These are phyloP conservation scores for Fistulifera pelliculosa DNA, from an alignment of 108 stramenopile genomes.

Conservation along the genomic window DNA sequence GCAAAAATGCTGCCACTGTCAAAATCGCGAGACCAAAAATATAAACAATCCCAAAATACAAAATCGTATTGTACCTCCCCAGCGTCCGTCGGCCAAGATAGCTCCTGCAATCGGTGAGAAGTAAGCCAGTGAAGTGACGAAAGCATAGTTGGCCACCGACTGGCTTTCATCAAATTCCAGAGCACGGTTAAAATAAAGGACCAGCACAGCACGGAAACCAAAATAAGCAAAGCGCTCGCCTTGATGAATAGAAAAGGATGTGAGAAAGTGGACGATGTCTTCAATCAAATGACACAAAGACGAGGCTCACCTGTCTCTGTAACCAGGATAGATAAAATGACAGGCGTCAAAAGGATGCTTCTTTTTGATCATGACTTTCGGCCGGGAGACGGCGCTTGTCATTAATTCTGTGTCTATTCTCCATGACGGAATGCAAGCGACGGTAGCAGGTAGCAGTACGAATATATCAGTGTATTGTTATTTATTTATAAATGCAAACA, in stretches of 20 bases:
- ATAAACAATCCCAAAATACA: conserved; percentile 38
- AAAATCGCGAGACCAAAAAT: conserved; percentile 30
- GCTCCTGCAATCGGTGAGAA: conserved; percentile 48
- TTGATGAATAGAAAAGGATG: no score
- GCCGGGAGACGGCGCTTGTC: no score
- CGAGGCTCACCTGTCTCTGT: conserved; percentile 1
- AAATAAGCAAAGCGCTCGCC: conserved; percentile 53
- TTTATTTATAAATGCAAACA: no score
- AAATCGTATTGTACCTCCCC: conserved; percentile 53
- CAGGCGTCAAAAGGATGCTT: conserved; percentile 3
- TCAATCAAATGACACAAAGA: no score
- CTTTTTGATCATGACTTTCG: background rate
- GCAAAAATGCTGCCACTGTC: conserved; percentile 11
- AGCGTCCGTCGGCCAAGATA: conserved; percentile 32
- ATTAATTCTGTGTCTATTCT: no score
- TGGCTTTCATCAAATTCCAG: conserved; percentile 30
- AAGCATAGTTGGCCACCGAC: conserved; percentile 29
- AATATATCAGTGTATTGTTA: no score
- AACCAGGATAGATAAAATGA: conserved; percentile 10
- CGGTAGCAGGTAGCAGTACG: no score
- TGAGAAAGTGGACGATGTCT: no score
- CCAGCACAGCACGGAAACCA: conserved; percentile 49
- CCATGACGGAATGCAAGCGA: no score
- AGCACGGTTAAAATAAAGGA: conserved; percentile 36
- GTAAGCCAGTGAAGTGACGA: conserved; percentile 30